Evolutionary conservation across 2,329 filamentous ascomycete genomes (phyloP), one percentile per base, ranked within the genome.

Genomic region (Didymella pinodella): DNA sequence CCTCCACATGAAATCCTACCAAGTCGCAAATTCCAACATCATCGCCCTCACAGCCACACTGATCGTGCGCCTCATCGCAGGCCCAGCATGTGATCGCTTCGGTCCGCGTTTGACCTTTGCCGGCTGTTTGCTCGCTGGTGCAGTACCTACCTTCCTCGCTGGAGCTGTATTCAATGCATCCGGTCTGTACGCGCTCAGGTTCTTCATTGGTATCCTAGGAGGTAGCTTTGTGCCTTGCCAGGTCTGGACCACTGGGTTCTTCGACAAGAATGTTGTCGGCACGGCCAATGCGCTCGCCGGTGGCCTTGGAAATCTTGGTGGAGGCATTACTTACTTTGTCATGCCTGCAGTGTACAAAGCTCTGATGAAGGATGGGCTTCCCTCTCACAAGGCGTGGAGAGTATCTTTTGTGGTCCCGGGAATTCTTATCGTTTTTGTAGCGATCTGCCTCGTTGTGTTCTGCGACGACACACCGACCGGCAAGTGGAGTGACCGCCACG

Each of bases 201-300:
- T 93, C 82, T 93, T 93, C 79, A 86, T 93, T 64, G 90, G 90
- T 57, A 88, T 93, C 38, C 84, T 93, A 0, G 90, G 90, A 45
- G 90, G 88, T 1, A 84, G 85, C 3, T 93, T 93, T 69, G 90
- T 93, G 1, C 90, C 90, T 4, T 96, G 92, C 74, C 92, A 95
- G 74, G 93, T 96, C 6, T 96, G 92, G 91, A 91, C 90, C 7
- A 96, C 92, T 0, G 91, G 89, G 0, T 96, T 96, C 81, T 96
- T 93, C 73, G 92, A 97, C 79, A 95, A 93, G 82, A 94, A 93
- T 70, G 84, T 96, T n/a, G 90, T 96, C n/a, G 93, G 93, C 43
- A 92, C 91, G 2, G 91, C 92, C 61, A 97, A 96, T 72, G 89
- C 91, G 7, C 78, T 96, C 7, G 89, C 91, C 0, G 93, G 88